These are phyloP conservation scores for Schwanniomyces polymorphus DNA, from an alignment of 805 yeast genomes.

Conservation along the genomic window DNA sequence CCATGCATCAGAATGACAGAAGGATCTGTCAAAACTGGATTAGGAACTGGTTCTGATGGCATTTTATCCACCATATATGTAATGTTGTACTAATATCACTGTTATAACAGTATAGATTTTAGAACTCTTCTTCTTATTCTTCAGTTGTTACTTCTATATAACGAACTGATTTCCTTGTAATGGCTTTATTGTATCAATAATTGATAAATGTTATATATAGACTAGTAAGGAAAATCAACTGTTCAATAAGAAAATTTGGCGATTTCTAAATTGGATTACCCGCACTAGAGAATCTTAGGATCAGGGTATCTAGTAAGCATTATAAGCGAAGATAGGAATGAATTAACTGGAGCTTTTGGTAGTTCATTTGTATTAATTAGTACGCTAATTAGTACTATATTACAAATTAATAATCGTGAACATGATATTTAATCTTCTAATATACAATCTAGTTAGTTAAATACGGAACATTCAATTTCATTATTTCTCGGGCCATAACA, in stretches of 20 bases:
- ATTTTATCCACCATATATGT: not conserved
- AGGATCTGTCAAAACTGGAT: slow-evolving; percentile 29
- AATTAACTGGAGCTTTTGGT: too few species aligned
- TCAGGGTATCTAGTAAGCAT: too few species aligned
- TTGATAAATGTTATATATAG: not conserved
- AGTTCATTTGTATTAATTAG: too few species aligned
- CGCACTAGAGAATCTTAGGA: not conserved
- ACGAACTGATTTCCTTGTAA: not conserved
- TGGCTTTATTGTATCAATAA: not conserved
- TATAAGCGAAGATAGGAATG: too few species aligned
- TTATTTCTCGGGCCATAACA: slow-evolving; percentile 79
- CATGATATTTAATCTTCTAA: not conserved
- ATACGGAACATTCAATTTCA: slow-evolving; percentile 70
- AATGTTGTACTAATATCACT: not conserved
- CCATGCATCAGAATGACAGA: slow-evolving; percentile 24
- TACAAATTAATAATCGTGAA: too few species aligned
- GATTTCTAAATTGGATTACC: not conserved
- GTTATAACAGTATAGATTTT: not conserved
- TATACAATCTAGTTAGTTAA: slow-evolving; percentile 25
- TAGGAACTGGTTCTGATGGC: slow-evolving; percentile 7
- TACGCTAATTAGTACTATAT: too few species aligned
- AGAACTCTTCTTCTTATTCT: not conserved
- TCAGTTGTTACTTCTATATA: not conserved
- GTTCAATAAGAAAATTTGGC: not conserved
- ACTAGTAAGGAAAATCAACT: not conserved